phyloP scores from a whole-genome alignment of 2,329 filamentous ascomycete genomes.

The Alternaria postmessia region DNA sequence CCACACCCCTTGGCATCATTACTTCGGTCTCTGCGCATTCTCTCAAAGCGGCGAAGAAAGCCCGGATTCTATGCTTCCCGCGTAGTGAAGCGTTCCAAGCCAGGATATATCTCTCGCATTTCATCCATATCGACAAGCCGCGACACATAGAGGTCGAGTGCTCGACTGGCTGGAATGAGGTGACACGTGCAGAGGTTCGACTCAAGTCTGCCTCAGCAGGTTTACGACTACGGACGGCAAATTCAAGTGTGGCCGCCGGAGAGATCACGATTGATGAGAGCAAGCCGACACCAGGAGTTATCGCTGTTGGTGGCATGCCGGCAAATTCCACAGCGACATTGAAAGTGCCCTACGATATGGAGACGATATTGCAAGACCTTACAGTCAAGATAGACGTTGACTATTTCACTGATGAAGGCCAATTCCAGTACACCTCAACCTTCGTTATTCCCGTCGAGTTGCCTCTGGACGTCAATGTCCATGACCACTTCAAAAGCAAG shows the following conservation, averaged over 20 bases:
- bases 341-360: conserved; percentile 81
- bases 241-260: conserved; percentile 56
- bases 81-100: conserved; percentile 73
- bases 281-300: conserved; percentile 55
- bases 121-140: conserved; percentile 80
- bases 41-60: conserved; percentile 51
- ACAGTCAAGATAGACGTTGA: conserved; percentile 77
- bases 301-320: conserved; percentile 57
- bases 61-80: conserved; percentile 77
- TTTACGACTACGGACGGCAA: conserved; percentile 63
- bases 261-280: conserved; percentile 53
- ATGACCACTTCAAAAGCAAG: conserved; percentile 89
- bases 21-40: conserved; percentile 48
- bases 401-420: conserved; percentile 73
- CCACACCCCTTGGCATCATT: conserved; percentile 59
- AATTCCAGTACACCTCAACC: conserved; percentile 69
- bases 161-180: conserved; percentile 76
- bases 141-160: conserved; percentile 79
- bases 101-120: conserved; percentile 69
- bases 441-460: conserved; percentile 75
- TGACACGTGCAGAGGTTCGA: conserved; percentile 58
- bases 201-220: conserved; percentile 69
- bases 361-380: conserved; percentile 76
- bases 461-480: conserved; percentile 92
- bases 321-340: conserved; percentile 63